Base-by-base conservation (phyloP, 2,329 filamentous ascomycete genomes). In the Calonectria ilicicola region DNA sequence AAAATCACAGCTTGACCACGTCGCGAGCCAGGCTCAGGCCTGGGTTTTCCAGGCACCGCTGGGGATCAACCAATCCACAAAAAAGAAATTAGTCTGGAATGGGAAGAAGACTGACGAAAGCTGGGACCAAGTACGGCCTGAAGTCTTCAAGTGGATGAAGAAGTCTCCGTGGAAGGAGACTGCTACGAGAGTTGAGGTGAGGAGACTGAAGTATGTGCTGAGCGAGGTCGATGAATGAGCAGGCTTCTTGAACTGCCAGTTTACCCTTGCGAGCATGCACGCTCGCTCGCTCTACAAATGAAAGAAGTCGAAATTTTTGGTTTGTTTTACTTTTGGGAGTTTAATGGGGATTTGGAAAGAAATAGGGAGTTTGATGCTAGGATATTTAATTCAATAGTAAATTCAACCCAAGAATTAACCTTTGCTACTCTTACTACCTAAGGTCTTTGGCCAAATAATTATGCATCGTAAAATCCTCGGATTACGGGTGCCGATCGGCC, bases 41-140 rank as follows among this genome's bases (percentile, higher is more conserved):
- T 67, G 53, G 64, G n/a, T 32, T 17, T 64, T 71, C 15, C 6
- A 60, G 14, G 47, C 49, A 15, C 68, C 62, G 1, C 40, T 21
- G 9, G 63, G 62, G 23, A 44, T 49, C 21, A 51, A 56, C 21
- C 5, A 10, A 19, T 23, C 17, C 7, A 42, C 51, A 15, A 65
- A 58, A 32, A 56, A 49, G 51, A 32, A 42, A 21, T 47, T 70
- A 14, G 8, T 70, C 17, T 70, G 68, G 68, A 63, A 70, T 51
- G 49, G 58, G 21, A 47, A 27, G n/a, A 26, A 56, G 6, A 15
- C 9, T 9, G 49, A 32, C 9, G 29, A 62, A 49, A 38, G 49
- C n/a, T 70, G 51, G 47, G 63, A 66, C 29, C 40, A 40, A 23
- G 68, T 51, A 32, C 6, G 38, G 14, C 62, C 35, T 19, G 68